Conservation (phyloP, 495 filamentous ascomycete species). For the Lophiotrema nucula region DNA sequence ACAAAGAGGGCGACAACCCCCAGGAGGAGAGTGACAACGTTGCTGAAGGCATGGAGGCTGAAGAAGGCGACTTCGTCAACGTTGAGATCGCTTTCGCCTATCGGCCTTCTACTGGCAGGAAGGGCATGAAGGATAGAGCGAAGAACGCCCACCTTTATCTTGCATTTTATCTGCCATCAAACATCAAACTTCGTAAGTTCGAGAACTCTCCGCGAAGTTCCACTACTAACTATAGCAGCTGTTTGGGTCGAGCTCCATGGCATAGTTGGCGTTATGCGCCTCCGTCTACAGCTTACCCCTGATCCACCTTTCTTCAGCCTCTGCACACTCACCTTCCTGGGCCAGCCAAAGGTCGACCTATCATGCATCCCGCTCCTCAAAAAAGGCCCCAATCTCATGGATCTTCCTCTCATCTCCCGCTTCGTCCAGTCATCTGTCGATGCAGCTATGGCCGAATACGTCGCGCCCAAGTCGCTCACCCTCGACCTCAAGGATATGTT, state of each 20-base stretch:
- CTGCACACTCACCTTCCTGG: conserved; percentile 69
- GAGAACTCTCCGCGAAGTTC: background rate
- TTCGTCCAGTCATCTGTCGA: conserved; percentile 73
- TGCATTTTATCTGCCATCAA: conserved; percentile 64
- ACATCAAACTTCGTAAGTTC: conserved; percentile 52
- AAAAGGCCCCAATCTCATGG: conserved; percentile 66
- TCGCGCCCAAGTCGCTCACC: conserved; percentile 70
- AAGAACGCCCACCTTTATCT: conserved; percentile 70
- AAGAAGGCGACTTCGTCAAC: conserved; percentile 72
- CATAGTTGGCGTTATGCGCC: conserved; percentile 61
- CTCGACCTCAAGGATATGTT: conserved; percentile 73
- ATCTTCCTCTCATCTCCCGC: conserved; percentile 66
- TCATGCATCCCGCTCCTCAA: conserved; percentile 66
- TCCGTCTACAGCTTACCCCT: conserved; percentile 66
- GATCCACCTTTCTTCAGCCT: conserved; percentile 72
- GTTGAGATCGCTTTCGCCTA: conserved; percentile 70
- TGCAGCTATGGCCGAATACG: conserved; percentile 67
- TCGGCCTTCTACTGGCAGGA: conserved; percentile 50
- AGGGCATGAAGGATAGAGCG: conserved; percentile 56
- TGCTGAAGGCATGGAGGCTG: conserved; percentile 67
- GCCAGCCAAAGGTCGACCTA: conserved; percentile 70
- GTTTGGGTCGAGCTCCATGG: conserved; percentile 73
- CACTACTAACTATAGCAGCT: conserved; percentile 38
- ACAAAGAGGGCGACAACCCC: conserved; percentile 37
- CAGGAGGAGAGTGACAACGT: conserved; percentile 44